Evolutionary conservation across 257 asterid genomes (phyloP).

Genomic region (Coffea canephora): DNA sequence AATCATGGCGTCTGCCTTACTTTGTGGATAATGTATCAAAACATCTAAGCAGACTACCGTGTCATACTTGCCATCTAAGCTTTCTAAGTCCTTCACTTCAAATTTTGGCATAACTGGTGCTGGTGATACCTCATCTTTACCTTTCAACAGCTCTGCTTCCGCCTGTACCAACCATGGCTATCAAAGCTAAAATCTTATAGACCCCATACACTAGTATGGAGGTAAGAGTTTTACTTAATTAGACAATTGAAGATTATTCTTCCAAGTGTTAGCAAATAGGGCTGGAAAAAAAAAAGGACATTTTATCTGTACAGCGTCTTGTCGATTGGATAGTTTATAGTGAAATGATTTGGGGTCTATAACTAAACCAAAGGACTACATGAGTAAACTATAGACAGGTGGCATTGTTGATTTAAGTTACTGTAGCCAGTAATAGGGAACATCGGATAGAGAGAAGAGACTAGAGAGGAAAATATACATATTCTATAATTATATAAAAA

Average conservation of each 20-base stretch:
- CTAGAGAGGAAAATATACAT: no score
- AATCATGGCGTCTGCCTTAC: constrained; percentile 90
- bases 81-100: constrained; percentile 83
- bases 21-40: constrained; percentile 92
- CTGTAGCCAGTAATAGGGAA: no score
- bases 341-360: no score
- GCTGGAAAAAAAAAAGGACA: neutral
- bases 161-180: constrained; percentile 48
- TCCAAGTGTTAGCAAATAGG: neutral
- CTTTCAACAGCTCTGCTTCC: constrained; percentile 53
- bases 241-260: neutral
- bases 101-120: constrained; percentile 68
- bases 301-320: neutral
- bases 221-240: neutral
- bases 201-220: neutral
- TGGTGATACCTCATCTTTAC: constrained; percentile 42
- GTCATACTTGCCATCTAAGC: constrained; percentile 77
- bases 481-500: no score
- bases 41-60: constrained; percentile 91
- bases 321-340: neutral
- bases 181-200: neutral
- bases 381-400: neutral
- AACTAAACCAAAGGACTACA: neutral
- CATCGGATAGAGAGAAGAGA: neutral
- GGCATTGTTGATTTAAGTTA: neutral